Evolutionary conservation across 1,284 basidiomycete genomes (phyloP).

Genomic region (Testicularia cyperi): DNA sequence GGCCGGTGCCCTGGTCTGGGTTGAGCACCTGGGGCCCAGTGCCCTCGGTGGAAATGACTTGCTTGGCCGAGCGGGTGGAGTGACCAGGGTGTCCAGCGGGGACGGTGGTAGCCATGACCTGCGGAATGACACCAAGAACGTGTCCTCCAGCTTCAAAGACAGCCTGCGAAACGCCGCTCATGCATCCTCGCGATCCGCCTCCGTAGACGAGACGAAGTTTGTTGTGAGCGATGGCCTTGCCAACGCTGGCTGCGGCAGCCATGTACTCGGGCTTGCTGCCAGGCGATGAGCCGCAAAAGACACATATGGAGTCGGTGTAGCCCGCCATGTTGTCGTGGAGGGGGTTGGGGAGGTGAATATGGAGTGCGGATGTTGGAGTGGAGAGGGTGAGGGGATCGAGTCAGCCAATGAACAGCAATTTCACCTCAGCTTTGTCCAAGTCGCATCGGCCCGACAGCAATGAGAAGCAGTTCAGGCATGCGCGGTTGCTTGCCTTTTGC

Average conservation of each 20-base stretch:
- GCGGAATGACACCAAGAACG: slow-evolving; percentile 79
- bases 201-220: slow-evolving; percentile 78
- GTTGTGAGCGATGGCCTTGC: slow-evolving; percentile 70
- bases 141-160: slow-evolving; percentile 71
- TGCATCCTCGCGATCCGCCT: slow-evolving; percentile 78
- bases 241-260: slow-evolving; percentile 67
- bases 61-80: slow-evolving; percentile 4
- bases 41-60: slow-evolving; percentile 36
- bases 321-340: slow-evolving; percentile 5
- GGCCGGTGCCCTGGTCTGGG: slow-evolving; percentile 12
- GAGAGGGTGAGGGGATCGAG: not conserved
- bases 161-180: slow-evolving; percentile 78
- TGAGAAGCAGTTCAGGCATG: too few species aligned
- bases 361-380: not conserved
- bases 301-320: slow-evolving; percentile 49
- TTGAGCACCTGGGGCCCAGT: slow-evolving; percentile 53
- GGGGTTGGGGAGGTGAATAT: not conserved
- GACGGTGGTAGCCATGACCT: slow-evolving; percentile 67
- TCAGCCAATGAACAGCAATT: too few species aligned
- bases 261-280: slow-evolving; percentile 50
- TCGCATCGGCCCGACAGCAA: too few species aligned
- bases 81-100: slow-evolving; percentile 42
- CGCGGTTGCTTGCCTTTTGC: too few species aligned
- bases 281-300: slow-evolving; percentile 59
- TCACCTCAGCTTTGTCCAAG: too few species aligned